Conservation (phyloP, 1,284 basidiomycete species). For the Fomitiporia mediterranea region DNA sequence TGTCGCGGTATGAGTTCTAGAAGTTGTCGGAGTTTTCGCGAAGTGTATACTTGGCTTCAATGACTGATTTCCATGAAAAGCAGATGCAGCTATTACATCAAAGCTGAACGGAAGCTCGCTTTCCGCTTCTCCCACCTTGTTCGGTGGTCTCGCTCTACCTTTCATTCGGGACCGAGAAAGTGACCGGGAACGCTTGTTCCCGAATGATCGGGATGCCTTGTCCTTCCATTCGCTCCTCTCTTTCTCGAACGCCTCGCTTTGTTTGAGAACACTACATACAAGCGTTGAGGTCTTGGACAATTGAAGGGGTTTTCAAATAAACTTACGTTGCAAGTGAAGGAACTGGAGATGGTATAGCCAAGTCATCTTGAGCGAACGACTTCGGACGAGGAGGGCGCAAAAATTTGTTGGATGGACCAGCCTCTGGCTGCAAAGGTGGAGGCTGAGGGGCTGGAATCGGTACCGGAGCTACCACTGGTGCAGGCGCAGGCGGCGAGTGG, state of each 20-base stretch:
- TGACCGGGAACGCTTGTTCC: constrained; percentile 56
- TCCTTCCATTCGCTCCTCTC: constrained; percentile 63
- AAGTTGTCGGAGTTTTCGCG: background rate
- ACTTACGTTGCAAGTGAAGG: constrained; percentile 59
- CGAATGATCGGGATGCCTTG: constrained; percentile 57
- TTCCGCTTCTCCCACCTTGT: constrained; percentile 14
- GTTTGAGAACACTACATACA: constrained; percentile 54
- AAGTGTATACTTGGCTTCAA: constrained; percentile 14
- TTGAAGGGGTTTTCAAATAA: constrained; percentile 3
- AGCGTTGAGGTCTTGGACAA: background rate
- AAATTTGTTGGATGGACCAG: constrained; percentile 22
- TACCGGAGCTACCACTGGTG: background rate
- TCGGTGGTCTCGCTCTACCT: constrained; percentile 45
- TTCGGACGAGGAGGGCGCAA: constrained; percentile 25
- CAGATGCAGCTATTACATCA: constrained; percentile 17
- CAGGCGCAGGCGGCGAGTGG: no score
- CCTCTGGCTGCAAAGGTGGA: background rate
- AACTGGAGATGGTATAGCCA: constrained; percentile 52
- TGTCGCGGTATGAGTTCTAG: constrained; percentile 4
- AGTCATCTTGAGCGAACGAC: constrained; percentile 54
- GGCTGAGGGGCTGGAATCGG: background rate
- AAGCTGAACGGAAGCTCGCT: constrained; percentile 19
- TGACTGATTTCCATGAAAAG: constrained; percentile 18
- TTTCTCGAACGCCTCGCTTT: constrained; percentile 51
- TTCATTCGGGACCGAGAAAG: constrained; percentile 60